Base-by-base conservation (phyloP, 176 grass and related monocot species). In the Oryza nivara region DNA sequence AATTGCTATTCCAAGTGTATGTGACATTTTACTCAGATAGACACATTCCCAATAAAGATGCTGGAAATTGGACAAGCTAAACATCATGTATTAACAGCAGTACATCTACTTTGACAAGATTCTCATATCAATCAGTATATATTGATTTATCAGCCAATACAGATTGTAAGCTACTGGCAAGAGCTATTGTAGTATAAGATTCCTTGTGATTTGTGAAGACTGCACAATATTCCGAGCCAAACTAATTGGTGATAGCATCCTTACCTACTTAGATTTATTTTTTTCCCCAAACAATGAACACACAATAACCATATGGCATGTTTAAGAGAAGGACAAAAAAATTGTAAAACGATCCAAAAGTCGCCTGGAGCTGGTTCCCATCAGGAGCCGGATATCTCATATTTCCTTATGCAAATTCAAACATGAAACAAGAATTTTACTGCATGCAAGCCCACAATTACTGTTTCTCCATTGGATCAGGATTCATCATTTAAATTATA, bases 51-150 rank as follows among this genome's bases (percentile, higher is more conserved):
- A 4, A 69, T 8, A 79, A 25, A 60, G 8, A 25, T 22, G 64
- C 25, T 75, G 68, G 58, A 63, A 35, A 79, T 35, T 72, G 47
- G 63, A 82, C 66, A 85, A 35, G 72, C 65, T 58, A 81, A 66
- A 60, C 63, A 80, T 14, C 80, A 63, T 80, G 75, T 46, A 23
- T 22, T 70, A 52, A 72, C 67, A 88, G 77, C 80, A 72, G 43
- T 36, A 65, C 9, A 8, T 68, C 19, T 22, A 60, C 41, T 32
- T 11, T 30, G 7, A 64, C 80, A 83, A 52, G 54, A 49, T 65
- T 78, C 11, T 38, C 19, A 78, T 68, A 67, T 17, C 16, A 58
- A 65, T 40, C 23, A 78, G 45, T 56, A 72, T 65, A 71, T 38
- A 32, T 32, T 44, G 15, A 70, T 32, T 54, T 56, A 22, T 73